A percentile compares a stretch with the other conserved stretches of the same genome.
phyloP scores from a whole-genome alignment of 176 grass and related monocot species.

The Puccinellia tenuiflora region DNA sequence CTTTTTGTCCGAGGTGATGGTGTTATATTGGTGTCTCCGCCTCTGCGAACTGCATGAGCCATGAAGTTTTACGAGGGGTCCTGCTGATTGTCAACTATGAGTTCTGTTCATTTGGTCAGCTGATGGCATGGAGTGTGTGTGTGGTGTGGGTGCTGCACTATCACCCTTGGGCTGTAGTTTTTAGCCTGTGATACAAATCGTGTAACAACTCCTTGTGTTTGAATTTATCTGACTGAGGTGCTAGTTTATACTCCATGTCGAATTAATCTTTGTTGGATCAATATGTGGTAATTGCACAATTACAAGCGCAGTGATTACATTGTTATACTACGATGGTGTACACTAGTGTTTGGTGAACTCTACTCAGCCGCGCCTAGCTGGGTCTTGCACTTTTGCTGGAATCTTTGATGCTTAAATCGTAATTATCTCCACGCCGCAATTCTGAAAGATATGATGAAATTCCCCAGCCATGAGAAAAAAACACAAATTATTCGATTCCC shows the following conservation, averaged over 20 bases:
- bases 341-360: background rate
- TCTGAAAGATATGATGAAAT: background rate
- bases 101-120: background rate
- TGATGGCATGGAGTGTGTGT: background rate
- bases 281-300: background rate
- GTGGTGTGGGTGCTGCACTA: background rate
- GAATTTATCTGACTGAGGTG: background rate
- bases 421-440: background rate
- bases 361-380: background rate
- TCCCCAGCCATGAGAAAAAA: background rate
- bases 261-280: background rate
- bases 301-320: background rate
- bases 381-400: background rate
- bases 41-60: conserved; percentile 56
- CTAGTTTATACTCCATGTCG: background rate
- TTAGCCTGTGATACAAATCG: conserved; percentile 18
- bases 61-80: conserved; percentile 24
- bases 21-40: conserved; percentile 94
- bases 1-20: conserved; percentile 98
- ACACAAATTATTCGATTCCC: conserved; percentile 13
- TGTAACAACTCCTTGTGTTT: conserved; percentile 1
- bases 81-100: conserved; percentile 3
- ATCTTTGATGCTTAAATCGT: background rate
- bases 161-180: background rate
- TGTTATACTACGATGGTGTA: background rate